Evolutionary conservation across 768 basidiomycete genomes (phyloP), one percentile per base, ranked within the genome.

Genomic region (Hysterangium stoloniferum): DNA sequence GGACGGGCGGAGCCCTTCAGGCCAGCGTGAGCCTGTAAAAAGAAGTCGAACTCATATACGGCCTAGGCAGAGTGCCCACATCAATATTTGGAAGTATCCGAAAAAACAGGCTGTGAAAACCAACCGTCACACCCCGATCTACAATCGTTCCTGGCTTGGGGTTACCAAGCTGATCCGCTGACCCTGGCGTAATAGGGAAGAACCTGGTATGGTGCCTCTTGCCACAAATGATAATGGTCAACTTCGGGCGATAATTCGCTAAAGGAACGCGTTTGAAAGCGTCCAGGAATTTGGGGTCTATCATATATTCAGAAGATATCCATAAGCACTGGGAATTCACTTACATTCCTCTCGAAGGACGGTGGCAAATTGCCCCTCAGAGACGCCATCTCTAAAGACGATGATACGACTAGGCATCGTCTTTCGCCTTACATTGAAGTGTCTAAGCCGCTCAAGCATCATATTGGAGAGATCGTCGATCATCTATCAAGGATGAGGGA

Each of bases 371-470:
- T 20, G 4, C 59, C 75, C 86, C 67, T 89, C 86, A 2, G 86
- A 87, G 25, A 90, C 86, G 43, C 88, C 88, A 61, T 90, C 88
- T 13, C 89, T 79, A 58, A 80, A 92, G 6, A 91, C 71, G 29
- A 84, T 66, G 5, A 92, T 71, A 3, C 86, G 74, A 1, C 80
- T 74, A 0, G 89, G 89, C 1, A 91, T 69, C 19, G 44, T 58
- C 0, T 58, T 48, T 52, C 64, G 74, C 46, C 76, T 85, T 61
- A 64, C 68, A 56, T 77, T 68, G 57, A 76, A 91, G 2, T 71
- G 56, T 45, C 70, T 65, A 31, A 91, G 64, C 1, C 89, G 76
- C 51, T 91, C 88, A 3, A 80, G 64, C 56, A 90, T 68, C 86
- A 90, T 89, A 4, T 67, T 68, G 2, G 61, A 54, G 27, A 91